These are phyloP conservation scores for Trametes coccinea DNA, from an alignment of 768 basidiomycete species.

Conservation along the genomic window DNA sequence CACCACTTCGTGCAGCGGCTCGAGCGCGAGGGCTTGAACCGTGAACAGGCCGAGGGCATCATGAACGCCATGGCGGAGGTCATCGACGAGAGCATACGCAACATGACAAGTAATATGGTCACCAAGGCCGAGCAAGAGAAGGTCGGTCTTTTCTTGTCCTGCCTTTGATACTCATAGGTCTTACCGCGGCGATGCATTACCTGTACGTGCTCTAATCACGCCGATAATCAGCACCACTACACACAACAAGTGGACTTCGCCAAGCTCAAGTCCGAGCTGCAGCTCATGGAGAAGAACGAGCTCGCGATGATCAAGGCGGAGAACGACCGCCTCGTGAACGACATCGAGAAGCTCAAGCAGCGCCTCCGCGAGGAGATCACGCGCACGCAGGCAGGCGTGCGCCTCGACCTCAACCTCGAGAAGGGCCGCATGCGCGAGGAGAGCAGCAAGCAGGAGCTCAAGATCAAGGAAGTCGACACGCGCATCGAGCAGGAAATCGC, in stretches of 20 bases:
- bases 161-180: constrained; percentile 18
- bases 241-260: constrained; percentile 97
- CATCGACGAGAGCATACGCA: constrained; percentile 93
- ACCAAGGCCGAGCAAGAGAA: constrained; percentile 96
- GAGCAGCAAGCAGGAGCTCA: constrained; percentile 85
- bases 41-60: constrained; percentile 93
- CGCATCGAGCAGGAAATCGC: constrained; percentile 96
- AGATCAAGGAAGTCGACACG: constrained; percentile 98
- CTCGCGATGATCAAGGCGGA: constrained; percentile 93
- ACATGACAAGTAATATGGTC: constrained; percentile 96
- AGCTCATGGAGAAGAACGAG: constrained; percentile 97
- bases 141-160: constrained; percentile 41
- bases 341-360: constrained; percentile 95
- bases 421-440: constrained; percentile 96
- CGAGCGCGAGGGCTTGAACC: constrained; percentile 84
- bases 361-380: constrained; percentile 89
- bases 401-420: constrained; percentile 93
- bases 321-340: constrained; percentile 88
- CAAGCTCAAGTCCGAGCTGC: constrained; percentile 93
- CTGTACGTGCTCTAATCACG: background rate
- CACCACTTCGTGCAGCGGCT: constrained; percentile 92
- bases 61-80: constrained; percentile 97
- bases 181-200: constrained; percentile 4
- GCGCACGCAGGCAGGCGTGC: constrained; percentile 88
- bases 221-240: constrained; percentile 68